phyloP scores from a whole-genome alignment of 1,284 basidiomycete genomes.

The Schizophyllum commune region DNA sequence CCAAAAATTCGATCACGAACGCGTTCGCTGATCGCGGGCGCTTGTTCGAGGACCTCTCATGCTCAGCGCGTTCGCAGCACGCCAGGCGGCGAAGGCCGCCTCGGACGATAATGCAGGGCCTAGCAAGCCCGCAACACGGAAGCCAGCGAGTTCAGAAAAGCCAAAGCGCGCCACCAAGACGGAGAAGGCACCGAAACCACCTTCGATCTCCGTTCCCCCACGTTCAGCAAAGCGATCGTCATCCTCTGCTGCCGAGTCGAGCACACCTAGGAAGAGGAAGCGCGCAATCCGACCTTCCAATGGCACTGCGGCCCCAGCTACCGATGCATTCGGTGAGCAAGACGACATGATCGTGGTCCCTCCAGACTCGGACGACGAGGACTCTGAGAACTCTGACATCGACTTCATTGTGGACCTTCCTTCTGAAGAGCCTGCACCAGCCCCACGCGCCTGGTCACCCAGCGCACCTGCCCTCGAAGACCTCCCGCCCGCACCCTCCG shows the following conservation, averaged over 20 bases:
- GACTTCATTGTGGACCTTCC: constrained; percentile 9
- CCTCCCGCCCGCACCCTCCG: constrained; percentile 27
- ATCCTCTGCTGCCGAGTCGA: not conserved
- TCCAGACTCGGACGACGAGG: constrained; percentile 23
- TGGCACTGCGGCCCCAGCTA: constrained; percentile 15
- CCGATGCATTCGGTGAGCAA: constrained; percentile 25
- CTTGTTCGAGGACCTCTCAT: constrained; percentile 20
- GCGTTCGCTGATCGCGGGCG: not conserved
- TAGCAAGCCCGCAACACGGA: constrained; percentile 14
- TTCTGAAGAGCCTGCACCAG: constrained; percentile 7
- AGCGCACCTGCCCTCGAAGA: constrained; percentile 30
- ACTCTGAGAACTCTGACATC: constrained; percentile 24
- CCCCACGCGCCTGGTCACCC: constrained; percentile 41
- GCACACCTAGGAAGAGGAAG: constrained; percentile 22
- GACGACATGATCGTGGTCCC: constrained; percentile 29
- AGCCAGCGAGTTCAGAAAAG: constrained; percentile 11
- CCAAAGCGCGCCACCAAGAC: constrained; percentile 16
- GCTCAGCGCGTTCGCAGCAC: constrained; percentile 56
- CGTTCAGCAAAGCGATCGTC: not conserved
- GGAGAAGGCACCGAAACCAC: not conserved
- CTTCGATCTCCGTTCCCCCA: not conserved
- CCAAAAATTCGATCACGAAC: not conserved
- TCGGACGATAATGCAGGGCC: constrained; percentile 22
- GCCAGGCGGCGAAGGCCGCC: constrained; percentile 39
- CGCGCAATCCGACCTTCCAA: constrained; percentile 16